Evolutionary conservation across 306 rosid genomes (phyloP).

Genomic region (Dalbergia cochinchinensis): DNA sequence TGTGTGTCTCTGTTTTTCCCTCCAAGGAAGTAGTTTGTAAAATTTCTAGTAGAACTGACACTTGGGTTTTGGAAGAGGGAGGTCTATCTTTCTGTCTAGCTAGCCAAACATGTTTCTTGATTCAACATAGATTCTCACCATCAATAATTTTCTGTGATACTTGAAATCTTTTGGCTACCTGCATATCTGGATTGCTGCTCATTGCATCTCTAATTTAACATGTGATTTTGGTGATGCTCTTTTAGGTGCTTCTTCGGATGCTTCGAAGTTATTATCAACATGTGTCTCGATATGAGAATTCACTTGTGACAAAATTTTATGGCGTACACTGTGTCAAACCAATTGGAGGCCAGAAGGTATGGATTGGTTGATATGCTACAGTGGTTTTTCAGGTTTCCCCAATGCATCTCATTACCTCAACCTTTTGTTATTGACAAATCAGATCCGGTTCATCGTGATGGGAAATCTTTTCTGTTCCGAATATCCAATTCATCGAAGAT

Average conservation of each 20-base stretch:
- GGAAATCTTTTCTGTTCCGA: slow-evolving; percentile 99
- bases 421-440: slow-evolving; percentile 40
- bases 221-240: slow-evolving; percentile 30
- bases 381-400: slow-evolving; percentile 24
- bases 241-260: slow-evolving; percentile 96
- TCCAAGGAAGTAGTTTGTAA: background rate
- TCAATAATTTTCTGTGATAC: background rate
- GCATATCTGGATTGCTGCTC: background rate
- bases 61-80: slow-evolving; percentile 18
- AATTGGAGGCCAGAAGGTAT: slow-evolving; percentile 93
- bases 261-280: slow-evolving; percentile 86
- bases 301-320: slow-evolving; percentile 89
- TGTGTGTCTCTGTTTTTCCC: background rate
- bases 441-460: slow-evolving; percentile 98
- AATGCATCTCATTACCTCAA: slow-evolving; percentile 27
- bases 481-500: slow-evolving; percentile 91
- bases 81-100: background rate
- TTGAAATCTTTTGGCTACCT: background rate
- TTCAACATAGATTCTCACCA: background rate
- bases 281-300: slow-evolving; percentile 75
- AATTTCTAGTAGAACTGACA: background rate
- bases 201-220: slow-evolving; percentile 22
- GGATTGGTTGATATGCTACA: slow-evolving; percentile 25
- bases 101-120: background rate
- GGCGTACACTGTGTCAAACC: slow-evolving; percentile 99